Percentiles rank a stretch among this genome's conserved stretches.
These are phyloP conservation scores for Boletus semigastroideus DNA, from an alignment of 1,284 basidiomycete species.

Conservation along the genomic window DNA sequence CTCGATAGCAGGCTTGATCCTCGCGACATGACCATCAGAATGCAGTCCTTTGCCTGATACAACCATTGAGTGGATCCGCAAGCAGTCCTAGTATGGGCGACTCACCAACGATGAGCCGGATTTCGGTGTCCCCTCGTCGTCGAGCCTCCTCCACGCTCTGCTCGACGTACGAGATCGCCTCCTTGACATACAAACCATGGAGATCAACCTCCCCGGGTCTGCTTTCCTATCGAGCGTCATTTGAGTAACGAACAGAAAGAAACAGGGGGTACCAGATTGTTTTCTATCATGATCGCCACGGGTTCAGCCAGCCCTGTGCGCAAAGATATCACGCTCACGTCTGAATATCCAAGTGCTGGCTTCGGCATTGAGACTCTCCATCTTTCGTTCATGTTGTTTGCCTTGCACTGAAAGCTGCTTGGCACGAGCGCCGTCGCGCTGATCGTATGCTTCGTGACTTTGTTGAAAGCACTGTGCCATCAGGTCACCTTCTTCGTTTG, in stretches of 20 bases:
- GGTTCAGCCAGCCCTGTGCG: not conserved
- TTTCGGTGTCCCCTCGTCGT: slow-evolving; percentile 59
- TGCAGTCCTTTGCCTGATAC: slow-evolving; percentile 78
- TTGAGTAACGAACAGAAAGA: not conserved
- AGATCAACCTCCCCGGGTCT: slow-evolving; percentile 80
- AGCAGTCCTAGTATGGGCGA: slow-evolving; percentile 9
- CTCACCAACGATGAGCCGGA: slow-evolving; percentile 88
- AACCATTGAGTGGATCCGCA: slow-evolving; percentile 1
- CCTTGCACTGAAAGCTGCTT: slow-evolving; percentile 86
- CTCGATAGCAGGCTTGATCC: slow-evolving; percentile 93
- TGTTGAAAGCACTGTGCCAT: slow-evolving; percentile 72
- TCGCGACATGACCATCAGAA: slow-evolving; percentile 76
- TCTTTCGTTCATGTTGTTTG: slow-evolving; percentile 76
- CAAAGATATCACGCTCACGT: slow-evolving; percentile 43
- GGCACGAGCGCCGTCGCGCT: slow-evolving; percentile 76
- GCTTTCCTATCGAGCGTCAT: slow-evolving; percentile 50
- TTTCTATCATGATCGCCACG: slow-evolving; percentile 50
- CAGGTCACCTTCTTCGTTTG: slow-evolving; percentile 69
- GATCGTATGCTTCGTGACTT: slow-evolving; percentile 65
- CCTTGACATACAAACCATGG: slow-evolving; percentile 92
- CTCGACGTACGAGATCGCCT: slow-evolving; percentile 78
- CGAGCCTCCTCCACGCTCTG: slow-evolving; percentile 69
- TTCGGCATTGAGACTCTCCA: slow-evolving; percentile 81
- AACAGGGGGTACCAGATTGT: slow-evolving; percentile 60
- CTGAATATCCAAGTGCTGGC: slow-evolving; percentile 90